Conservation (phyloP, 75 land plant species). For the Gnetum montanum region DNA sequence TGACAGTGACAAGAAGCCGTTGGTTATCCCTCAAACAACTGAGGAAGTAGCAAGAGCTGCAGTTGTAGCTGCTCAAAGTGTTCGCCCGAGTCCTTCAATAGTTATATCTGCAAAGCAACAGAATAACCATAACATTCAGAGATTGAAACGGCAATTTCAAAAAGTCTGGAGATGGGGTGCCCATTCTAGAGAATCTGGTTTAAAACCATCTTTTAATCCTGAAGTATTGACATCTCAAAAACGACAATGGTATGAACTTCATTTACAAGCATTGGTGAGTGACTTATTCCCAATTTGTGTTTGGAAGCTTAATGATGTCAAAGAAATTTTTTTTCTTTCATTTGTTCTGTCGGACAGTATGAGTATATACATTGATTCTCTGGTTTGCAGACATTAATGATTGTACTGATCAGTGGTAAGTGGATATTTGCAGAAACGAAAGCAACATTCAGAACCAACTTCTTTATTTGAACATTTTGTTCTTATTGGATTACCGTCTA, state of each 20-base stretch:
- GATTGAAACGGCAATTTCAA: conserved; percentile 40
- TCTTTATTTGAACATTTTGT: conserved; percentile 91
- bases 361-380: not conserved
- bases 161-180: conserved; percentile 52
- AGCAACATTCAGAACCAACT: conserved; percentile 60
- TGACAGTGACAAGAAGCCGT: not conserved
- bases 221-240: conserved; percentile 86
- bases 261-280: conserved; percentile 56
- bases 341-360: not conserved
- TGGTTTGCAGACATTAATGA: not conserved
- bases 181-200: conserved; percentile 25
- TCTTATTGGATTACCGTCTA: conserved; percentile 76
- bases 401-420: too few species aligned
- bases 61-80: conserved; percentile 9
- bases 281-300: not conserved
- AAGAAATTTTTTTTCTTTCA: not conserved
- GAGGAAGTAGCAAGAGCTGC: conserved; percentile 8
- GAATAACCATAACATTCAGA: conserved; percentile 26
- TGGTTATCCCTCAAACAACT: conserved; percentile 1
- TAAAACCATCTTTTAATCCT: conserved; percentile 51
- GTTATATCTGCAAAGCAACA: conserved; percentile 15
- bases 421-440: conserved; percentile 46
- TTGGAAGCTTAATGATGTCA: not conserved
- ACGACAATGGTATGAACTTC: conserved; percentile 87
- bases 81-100: conserved; percentile 8